Evolutionary conservation across 139 green algal species (phyloP), one percentile per base, ranked within the genome.

Genomic region (Chlamydomonas sp.): DNA sequence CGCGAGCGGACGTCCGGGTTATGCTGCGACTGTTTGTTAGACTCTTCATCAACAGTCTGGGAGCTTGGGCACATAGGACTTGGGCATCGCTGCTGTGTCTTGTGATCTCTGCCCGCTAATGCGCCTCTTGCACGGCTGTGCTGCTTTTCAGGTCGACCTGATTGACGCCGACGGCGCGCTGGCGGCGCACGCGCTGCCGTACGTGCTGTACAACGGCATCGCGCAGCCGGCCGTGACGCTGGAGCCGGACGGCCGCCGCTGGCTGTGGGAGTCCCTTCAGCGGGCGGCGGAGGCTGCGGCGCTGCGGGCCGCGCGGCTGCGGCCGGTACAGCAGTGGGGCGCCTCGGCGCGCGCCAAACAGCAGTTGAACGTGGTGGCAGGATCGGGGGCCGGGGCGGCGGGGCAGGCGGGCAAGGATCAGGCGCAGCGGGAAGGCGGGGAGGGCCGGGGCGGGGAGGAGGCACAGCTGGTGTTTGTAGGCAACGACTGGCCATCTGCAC

Each of bases 401-500:
- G 69, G 3, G 69, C 10, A 16, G 69, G 79, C 69, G 69, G 75
- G 78, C 12, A 77, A 74, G 49, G 60, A 20, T 9, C 69, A 64
- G n/a, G 18, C 59, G 84, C 75, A n/a, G 2, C 79, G 31, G 31
- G 31, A 49, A 49, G 31, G 31, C 31, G 31, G 31, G 31, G 31
- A 49, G 31, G 31, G 31, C 31, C 31, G 31, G 31, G 31, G 31
- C 31, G 31, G 31, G 31, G 31, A 59, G 61, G 31, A 12, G 20
- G 17, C 17, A 31, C 79, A 63, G 79, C 6, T 89, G 78, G 20
- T 89, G 14, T 96, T 95, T 87, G 86, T 96, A 16, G 91, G 75
- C 76, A 96, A 95, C 69, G 94, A 96, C 77, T 96, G 94, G 94
- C 92, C 94, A 0, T 88, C 89, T 72, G 92, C 85, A 1, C 79